A percentile compares a stretch with the other conserved stretches of the same genome.
Conservation (phyloP, 345 rosid species). For the Boechera retrofracta region DNA sequence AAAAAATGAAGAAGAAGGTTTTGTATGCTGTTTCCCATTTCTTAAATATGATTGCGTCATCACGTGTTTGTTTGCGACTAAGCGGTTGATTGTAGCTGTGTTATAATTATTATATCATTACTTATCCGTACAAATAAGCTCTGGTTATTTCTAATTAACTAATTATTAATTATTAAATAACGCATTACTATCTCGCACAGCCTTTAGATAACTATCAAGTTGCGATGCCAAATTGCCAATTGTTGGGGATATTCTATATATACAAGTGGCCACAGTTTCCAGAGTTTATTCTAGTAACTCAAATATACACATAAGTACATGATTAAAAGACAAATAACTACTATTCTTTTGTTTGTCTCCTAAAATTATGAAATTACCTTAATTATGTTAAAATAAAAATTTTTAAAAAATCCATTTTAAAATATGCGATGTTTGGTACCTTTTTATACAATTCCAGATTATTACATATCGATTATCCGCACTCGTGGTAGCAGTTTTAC, state of each 20-base stretch:
- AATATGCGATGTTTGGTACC: neutral
- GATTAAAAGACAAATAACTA: neutral
- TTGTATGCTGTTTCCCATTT: conserved; percentile 23
- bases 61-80: conserved; percentile 25
- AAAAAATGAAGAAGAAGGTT: neutral
- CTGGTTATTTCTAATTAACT: neutral
- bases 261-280: conserved; percentile 31
- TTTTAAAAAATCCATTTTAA: too few relatives aligned
- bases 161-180: neutral
- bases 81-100: conserved; percentile 6
- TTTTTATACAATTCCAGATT: neutral
- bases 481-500: neutral
- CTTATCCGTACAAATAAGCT: conserved; percentile 22
- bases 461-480: neutral
- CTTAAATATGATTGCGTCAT: conserved; percentile 19
- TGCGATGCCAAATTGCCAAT: conserved; percentile 34
- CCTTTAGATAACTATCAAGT: conserved; percentile 19
- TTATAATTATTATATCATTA: neutral
- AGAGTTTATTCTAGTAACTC: neutral
- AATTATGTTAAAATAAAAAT: neutral
- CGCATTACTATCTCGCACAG: neutral
- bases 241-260: neutral
- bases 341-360: neutral
- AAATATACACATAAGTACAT: neutral
- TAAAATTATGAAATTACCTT: conserved; percentile 1